A percentile compares a stretch with the other conserved stretches of the same genome.
phyloP scores from a whole-genome alignment of 2,329 filamentous ascomycete genomes.

The Fusarium sulawesiense region DNA sequence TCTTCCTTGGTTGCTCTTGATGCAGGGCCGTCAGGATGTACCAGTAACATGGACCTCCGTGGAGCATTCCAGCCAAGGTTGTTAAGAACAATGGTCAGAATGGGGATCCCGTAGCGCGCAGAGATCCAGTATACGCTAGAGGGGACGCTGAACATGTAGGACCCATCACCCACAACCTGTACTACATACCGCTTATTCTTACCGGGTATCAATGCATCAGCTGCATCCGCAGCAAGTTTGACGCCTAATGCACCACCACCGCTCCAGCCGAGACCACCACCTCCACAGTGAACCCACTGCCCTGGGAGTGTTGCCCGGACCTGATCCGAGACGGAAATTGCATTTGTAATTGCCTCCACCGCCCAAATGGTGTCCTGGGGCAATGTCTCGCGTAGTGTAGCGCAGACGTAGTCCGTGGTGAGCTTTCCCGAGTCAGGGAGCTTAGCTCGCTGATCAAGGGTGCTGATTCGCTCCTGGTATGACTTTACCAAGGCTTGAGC shows the following conservation, averaged over 20 bases:
- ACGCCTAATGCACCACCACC: slow-evolving; percentile 17
- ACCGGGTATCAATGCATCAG: background rate
- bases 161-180: slow-evolving; percentile 22
- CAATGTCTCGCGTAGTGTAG: background rate
- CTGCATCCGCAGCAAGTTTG: slow-evolving; percentile 12
- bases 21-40: slow-evolving; percentile 12
- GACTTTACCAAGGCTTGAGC: background rate
- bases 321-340: background rate
- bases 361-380: slow-evolving; percentile 3
- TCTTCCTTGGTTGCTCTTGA: slow-evolving; percentile 9
- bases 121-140: slow-evolving; percentile 35
- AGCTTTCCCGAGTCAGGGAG: background rate
- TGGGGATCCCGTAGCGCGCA: background rate
- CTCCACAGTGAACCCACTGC: slow-evolving; percentile 22
- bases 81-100: slow-evolving; percentile 21
- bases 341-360: slow-evolving; percentile 18
- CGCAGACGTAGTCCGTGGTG: slow-evolving; percentile 6
- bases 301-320: slow-evolving; percentile 8
- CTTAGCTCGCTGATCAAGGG: background rate
- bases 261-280: slow-evolving; percentile 19
- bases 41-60: background rate
- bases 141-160: slow-evolving; percentile 21
- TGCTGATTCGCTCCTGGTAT: background rate
- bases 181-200: slow-evolving; percentile 9
- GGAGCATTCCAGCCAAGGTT: slow-evolving; percentile 27